Evolutionary conservation across 441 rosid genomes (phyloP).

Genomic region (Eutrema salsugineum): DNA sequence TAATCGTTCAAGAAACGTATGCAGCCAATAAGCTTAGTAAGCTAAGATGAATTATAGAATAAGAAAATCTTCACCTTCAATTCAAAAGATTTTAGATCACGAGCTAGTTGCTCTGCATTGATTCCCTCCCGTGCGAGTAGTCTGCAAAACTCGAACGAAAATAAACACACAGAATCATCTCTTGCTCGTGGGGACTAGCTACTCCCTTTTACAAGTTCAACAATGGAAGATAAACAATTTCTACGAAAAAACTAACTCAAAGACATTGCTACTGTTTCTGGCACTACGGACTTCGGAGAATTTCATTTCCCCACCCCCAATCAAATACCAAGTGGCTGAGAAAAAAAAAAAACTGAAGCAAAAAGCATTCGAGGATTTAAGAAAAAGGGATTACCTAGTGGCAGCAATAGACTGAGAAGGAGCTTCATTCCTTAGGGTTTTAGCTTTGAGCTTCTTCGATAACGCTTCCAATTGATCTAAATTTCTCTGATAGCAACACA

Average conservation of each 20-base stretch:
- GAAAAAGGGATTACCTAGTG: slow-evolving; percentile 53
- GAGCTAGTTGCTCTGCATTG: slow-evolving; percentile 94
- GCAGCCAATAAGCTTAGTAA: background rate
- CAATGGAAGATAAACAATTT: background rate
- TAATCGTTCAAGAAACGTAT: background rate
- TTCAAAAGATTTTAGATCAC: slow-evolving; percentile 92
- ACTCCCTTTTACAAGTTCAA: background rate
- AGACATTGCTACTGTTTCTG: background rate
- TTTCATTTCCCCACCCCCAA: background rate
- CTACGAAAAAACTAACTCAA: background rate
- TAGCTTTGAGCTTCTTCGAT: slow-evolving; percentile 94
- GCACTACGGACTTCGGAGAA: background rate
- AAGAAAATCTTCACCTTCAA: slow-evolving; percentile 54
- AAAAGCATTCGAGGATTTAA: background rate
- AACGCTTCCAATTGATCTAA: slow-evolving; percentile 91
- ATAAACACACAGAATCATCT: slow-evolving; percentile 1
- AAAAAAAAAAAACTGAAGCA: background rate
- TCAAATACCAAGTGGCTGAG: background rate
- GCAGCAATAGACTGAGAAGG: slow-evolving; percentile 97
- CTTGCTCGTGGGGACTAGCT: background rate
- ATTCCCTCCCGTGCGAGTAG: slow-evolving; percentile 97
- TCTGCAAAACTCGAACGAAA: slow-evolving; percentile 36
- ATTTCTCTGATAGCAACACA: slow-evolving; percentile 59
- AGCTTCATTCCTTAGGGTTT: slow-evolving; percentile 74
- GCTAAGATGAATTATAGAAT: background rate